phyloP scores from a whole-genome alignment of 768 basidiomycete genomes.

The Amanita rimosa region DNA sequence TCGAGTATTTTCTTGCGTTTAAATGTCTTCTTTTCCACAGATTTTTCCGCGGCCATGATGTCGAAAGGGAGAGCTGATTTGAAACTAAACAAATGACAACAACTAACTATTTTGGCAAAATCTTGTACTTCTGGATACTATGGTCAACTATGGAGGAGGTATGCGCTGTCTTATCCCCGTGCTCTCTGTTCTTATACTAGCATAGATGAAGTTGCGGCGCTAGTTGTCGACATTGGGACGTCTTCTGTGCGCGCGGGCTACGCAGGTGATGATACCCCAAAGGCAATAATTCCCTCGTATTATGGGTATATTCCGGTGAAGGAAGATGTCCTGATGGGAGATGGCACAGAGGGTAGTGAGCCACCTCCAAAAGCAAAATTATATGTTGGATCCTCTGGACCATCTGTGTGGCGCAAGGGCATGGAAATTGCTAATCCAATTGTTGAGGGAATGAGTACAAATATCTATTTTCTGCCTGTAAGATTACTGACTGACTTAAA shows the following conservation, averaged over 20 bases:
- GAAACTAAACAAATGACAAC: slow-evolving; percentile 17
- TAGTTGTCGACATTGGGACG: slow-evolving; percentile 91
- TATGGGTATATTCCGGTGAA: slow-evolving; percentile 62
- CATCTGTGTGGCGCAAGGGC: slow-evolving; percentile 79
- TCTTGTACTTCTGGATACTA: no score
- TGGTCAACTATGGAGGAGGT: slow-evolving; percentile 90
- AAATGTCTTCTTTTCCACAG: slow-evolving; percentile 13
- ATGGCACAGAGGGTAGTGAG: slow-evolving; percentile 26
- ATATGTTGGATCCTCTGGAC: slow-evolving; percentile 80
- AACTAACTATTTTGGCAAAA: slow-evolving; percentile 3
- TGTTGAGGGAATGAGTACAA: slow-evolving; percentile 73
- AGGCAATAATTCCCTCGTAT: slow-evolving; percentile 80
- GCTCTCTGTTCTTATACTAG: slow-evolving; percentile 2
- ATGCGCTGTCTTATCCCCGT: slow-evolving; percentile 15
- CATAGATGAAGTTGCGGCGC: slow-evolving; percentile 91
- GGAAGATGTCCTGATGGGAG: slow-evolving; percentile 47
- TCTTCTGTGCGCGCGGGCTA: slow-evolving; percentile 90
- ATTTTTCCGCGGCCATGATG: slow-evolving; percentile 21
- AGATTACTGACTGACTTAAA: background rate
- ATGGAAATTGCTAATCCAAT: slow-evolving; percentile 86
- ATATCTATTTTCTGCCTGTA: background rate
- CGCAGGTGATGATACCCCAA: slow-evolving; percentile 94
- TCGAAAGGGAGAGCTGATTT: slow-evolving; percentile 10
- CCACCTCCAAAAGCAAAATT: slow-evolving; percentile 37
- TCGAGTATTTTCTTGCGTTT: background rate